phyloP scores from a whole-genome alignment of 306 rosid genomes.

The Lotus japonicus region DNA sequence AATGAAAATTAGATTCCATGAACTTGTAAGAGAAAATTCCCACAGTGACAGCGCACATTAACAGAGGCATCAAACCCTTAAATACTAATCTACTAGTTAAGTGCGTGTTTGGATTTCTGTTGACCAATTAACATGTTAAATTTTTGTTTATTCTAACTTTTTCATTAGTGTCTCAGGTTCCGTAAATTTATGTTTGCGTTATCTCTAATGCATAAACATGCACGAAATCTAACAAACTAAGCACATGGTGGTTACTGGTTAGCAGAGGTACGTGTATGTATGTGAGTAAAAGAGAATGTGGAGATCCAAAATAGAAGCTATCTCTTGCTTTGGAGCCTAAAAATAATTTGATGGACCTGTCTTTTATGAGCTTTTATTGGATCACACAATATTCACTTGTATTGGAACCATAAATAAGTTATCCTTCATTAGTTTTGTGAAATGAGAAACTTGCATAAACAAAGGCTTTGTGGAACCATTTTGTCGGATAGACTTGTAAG shows the following conservation, averaged over 20 bases:
- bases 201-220: too few relatives aligned
- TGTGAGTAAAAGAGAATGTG: neutral
- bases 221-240: neutral
- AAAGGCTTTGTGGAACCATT: constrained; percentile 15
- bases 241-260: neutral
- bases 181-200: too few relatives aligned
- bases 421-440: neutral
- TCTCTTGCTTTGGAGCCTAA: constrained; percentile 17
- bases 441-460: neutral
- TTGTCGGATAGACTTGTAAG: too few relatives aligned
- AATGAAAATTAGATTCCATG: constrained; percentile 21
- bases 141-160: too few relatives aligned
- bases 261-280: too few relatives aligned
- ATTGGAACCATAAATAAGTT: constrained; percentile 16
- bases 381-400: constrained; percentile 6
- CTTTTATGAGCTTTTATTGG: constrained; percentile 14
- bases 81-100: too few relatives aligned
- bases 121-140: too few relatives aligned
- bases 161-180: too few relatives aligned
- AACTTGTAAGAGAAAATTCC: constrained; percentile 22
- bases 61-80: constrained; percentile 8
- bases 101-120: too few relatives aligned
- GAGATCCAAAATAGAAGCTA: neutral
- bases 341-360: constrained; percentile 11
- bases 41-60: neutral